Conservation (phyloP, 2,329 filamentous ascomycete species). For the Macrophomina tecta region DNA sequence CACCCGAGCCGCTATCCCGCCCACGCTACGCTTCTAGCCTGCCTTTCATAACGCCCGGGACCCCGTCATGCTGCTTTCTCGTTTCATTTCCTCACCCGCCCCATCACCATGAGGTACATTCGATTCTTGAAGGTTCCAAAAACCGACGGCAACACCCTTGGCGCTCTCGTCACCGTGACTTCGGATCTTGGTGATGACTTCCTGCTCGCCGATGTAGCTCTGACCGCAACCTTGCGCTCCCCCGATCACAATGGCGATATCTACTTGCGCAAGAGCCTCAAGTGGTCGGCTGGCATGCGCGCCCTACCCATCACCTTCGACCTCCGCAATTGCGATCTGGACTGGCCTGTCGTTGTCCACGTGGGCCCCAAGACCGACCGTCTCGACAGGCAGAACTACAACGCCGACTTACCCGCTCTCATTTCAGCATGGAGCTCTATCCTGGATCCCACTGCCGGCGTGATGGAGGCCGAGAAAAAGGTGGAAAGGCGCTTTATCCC, state of each 20-base stretch:
- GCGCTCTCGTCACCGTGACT: slow-evolving; percentile 66
- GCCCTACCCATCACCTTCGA: slow-evolving; percentile 52
- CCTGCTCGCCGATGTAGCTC: slow-evolving; percentile 55
- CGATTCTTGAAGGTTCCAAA: slow-evolving; percentile 71
- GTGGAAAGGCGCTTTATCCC: slow-evolving; percentile 62
- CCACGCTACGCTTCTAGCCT: background rate
- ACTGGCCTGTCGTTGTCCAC: slow-evolving; percentile 49
- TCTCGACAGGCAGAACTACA: slow-evolving; percentile 35
- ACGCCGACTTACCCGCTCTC: slow-evolving; percentile 50
- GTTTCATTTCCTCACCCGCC: background rate
- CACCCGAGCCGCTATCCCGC: background rate
- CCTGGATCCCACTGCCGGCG: slow-evolving; percentile 46
- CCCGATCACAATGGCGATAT: slow-evolving; percentile 44
- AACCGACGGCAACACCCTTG: slow-evolving; percentile 52
- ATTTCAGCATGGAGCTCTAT: slow-evolving; percentile 64
- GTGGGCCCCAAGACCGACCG: slow-evolving; percentile 46
- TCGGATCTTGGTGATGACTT: slow-evolving; percentile 73
- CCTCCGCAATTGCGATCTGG: slow-evolving; percentile 45
- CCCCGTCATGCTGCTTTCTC: slow-evolving; percentile 11
- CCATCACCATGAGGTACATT: slow-evolving; percentile 58
- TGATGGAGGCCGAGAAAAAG: slow-evolving; percentile 55
- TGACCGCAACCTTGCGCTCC: slow-evolving; percentile 49
- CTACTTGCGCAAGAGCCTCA: slow-evolving; percentile 49
- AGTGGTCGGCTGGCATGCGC: slow-evolving; percentile 54
- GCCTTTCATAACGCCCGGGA: slow-evolving; percentile 4